Base-by-base conservation (phyloP, 257 asterid genomes). In the Plantago major region DNA sequence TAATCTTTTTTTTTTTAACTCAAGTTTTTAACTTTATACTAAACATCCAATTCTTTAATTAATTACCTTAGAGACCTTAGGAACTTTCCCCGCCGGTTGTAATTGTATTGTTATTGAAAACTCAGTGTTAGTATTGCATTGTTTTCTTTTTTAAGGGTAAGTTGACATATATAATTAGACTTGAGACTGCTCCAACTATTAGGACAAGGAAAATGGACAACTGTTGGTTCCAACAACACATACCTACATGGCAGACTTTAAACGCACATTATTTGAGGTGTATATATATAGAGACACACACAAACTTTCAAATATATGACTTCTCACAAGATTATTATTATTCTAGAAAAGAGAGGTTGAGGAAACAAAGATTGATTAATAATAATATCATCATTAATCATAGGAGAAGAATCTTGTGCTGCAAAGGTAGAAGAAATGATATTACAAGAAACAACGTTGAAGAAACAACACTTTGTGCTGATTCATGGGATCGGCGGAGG, bases 401-500 rank as follows among this genome's bases (percentile, higher is more conserved):
- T 19, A 5, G 7, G 11, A 10, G 8, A 19, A 9, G 11, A 52
- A 2, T 3, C 9, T 3, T 30, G 37, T 8, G 3, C 22, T 17
- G 58, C 15, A 15, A 0, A 15, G 11, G 13, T 37, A 52, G 15
- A 4, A 19, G 18, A 37, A 37, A 19, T 17, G 19, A 0, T 22
- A 19, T 2, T 11, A 52, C 3, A 3, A 19, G 42, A 30, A 5
- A 30, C 3, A 5, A 30, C 4, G 37, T 30, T 30, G 37, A 43
- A 0, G 56, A 55, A 37, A 45, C 46, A 68, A 9, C 96, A 91
- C 81, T 91, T 91, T 16, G 98, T 92, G 14, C 68, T 92, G 22
- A 66, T 92, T 7, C 98, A 92, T 22, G 98, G 98, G 12, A 7
- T 86, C 0, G 22, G 81, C 0, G 87, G 84, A 2, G 97, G 98